A percentile compares a stretch with the other conserved stretches of the same genome.
Conservation (phyloP, 257 asterid genomes). For the Marsdenia floribunda region DNA sequence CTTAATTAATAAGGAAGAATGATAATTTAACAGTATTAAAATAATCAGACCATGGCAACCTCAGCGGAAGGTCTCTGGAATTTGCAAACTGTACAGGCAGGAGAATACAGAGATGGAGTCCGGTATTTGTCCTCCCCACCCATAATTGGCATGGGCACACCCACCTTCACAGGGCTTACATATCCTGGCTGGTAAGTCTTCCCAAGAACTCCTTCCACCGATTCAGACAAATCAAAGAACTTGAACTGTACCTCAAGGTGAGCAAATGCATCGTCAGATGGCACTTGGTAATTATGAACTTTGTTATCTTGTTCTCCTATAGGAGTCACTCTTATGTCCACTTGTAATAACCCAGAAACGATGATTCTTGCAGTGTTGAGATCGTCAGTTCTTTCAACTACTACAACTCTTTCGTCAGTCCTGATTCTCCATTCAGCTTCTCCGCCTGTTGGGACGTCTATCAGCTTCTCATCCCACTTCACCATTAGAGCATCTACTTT, state of each 20-base stretch:
- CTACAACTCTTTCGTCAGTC: constrained; percentile 30
- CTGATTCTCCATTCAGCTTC: constrained; percentile 48
- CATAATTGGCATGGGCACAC: constrained; percentile 65
- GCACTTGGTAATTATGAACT: constrained; percentile 53
- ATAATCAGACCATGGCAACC: constrained; percentile 24
- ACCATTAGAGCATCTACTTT: constrained; percentile 39
- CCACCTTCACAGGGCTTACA: constrained; percentile 53
- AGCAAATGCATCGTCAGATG: constrained; percentile 50
- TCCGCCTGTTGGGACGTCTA: constrained; percentile 38
- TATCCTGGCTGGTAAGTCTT: constrained; percentile 60
- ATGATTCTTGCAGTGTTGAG: constrained; percentile 46
- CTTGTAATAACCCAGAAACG: constrained; percentile 30
- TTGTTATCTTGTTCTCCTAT: constrained; percentile 50
- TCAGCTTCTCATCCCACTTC: constrained; percentile 40
- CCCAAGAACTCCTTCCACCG: constrained; percentile 55
- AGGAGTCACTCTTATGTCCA: constrained; percentile 46
- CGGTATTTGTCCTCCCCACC: constrained; percentile 67
- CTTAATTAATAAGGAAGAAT: not conserved
- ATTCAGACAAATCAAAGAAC: constrained; percentile 43
- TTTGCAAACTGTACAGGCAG: constrained; percentile 47
- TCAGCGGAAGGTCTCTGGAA: constrained; percentile 39
- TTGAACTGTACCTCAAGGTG: constrained; percentile 60
- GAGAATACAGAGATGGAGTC: constrained; percentile 49
- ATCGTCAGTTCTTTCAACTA: constrained; percentile 58
- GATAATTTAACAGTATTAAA: not conserved